phyloP scores from a whole-genome alignment of 2,329 filamentous ascomycete genomes.

The Emmonsiellopsis sp. region DNA sequence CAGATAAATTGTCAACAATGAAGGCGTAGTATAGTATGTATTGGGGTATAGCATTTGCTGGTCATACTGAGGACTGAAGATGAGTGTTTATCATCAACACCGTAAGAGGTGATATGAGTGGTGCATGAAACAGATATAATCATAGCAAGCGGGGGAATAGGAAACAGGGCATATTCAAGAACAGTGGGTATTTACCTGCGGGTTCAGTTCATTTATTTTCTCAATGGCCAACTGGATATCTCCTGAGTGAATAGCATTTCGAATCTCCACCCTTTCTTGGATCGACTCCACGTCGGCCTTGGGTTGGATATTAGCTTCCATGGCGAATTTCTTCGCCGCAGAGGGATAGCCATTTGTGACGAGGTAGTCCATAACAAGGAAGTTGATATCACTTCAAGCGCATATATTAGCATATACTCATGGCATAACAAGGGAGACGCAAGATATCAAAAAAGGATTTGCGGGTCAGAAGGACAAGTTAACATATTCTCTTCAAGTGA shows the following conservation, averaged over 20 bases:
- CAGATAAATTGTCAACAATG: constrained; percentile 7
- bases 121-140: constrained; percentile 99
- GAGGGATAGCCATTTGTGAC: constrained; percentile 91
- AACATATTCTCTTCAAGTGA: constrained; percentile 76
- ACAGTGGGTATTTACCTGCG: constrained; percentile 60
- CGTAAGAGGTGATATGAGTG: constrained; percentile 80
- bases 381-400: constrained; percentile 74
- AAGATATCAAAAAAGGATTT: constrained; percentile 13
- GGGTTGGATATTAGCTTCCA: constrained; percentile 78
- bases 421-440: constrained; percentile 1
- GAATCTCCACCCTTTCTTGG: constrained; percentile 69
- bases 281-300: constrained; percentile 66
- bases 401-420: constrained; percentile 20
- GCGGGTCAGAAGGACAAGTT: constrained; percentile 64
- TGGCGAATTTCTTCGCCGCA: constrained; percentile 86
- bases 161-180: constrained; percentile 31
- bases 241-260: constrained; percentile 74
- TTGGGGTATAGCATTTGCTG: constrained; percentile 25
- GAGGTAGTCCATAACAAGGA: constrained; percentile 90
- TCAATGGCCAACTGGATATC: constrained; percentile 80
- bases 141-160: constrained; percentile 50
- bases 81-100: constrained; percentile 76
- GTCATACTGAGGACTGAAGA: constrained; percentile 87
- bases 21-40: constrained; percentile 7
- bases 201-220: constrained; percentile 79